Evolutionary conservation across 1,284 basidiomycete genomes (phyloP).

Genomic region (Ganoderma meredithae): DNA sequence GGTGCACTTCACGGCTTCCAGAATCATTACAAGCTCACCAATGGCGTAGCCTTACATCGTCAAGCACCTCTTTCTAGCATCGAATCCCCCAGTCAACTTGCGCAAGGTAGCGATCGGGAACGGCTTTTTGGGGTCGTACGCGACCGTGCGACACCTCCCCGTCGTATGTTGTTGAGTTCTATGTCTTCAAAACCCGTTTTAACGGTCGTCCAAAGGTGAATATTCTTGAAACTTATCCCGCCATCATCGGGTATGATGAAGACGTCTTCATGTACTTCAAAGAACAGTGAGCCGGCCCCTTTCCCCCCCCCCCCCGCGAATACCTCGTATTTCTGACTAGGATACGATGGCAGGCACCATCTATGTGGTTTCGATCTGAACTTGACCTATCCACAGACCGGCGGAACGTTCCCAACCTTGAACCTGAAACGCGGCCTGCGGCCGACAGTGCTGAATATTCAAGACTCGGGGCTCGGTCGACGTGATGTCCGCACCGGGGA

Average conservation of each 20-base stretch:
- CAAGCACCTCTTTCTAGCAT: conserved; percentile 67
- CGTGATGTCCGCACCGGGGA: neutral
- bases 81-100: conserved; percentile 68
- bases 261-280: conserved; percentile 71
- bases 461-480: conserved; percentile 19
- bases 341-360: conserved; percentile 20
- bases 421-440: conserved; percentile 16
- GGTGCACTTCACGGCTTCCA: too few species aligned
- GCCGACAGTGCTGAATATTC: conserved; percentile 17
- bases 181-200: neutral
- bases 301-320: neutral
- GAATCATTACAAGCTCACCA: neutral
- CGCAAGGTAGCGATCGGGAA: conserved; percentile 73
- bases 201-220: conserved; percentile 45
- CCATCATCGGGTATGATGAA: conserved; percentile 71
- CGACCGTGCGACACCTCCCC: conserved; percentile 60
- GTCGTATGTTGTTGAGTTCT: conserved; percentile 43
- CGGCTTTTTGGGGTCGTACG: conserved; percentile 58
- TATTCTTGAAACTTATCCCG: conserved; percentile 73
- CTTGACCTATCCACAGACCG: conserved; percentile 69
- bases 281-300: conserved; percentile 54
- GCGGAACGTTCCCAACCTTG: conserved; percentile 52
- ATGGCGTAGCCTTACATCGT: conserved; percentile 65
- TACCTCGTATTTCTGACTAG: neutral
- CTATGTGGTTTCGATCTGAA: conserved; percentile 64